Base-by-base conservation (phyloP, 1,284 basidiomycete genomes). In the Trametes sp. region DNA sequence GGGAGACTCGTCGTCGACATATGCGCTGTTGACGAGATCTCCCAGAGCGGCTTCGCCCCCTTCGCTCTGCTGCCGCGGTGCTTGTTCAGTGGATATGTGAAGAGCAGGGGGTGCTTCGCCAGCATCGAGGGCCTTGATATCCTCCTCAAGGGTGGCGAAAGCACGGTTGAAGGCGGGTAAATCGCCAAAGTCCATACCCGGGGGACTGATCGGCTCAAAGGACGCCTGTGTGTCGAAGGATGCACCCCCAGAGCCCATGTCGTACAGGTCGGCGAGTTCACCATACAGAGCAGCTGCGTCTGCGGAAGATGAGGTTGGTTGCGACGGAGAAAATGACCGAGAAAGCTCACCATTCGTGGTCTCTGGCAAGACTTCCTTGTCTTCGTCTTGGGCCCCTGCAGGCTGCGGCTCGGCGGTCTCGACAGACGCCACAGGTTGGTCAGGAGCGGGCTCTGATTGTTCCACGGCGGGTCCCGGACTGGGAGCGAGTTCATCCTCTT, bases 251-350 rank as follows among this genome's bases (percentile, higher is more conserved):
- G 24, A 66, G 54, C n/a, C 74, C 72, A 67, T 48, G 24, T 62
- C 69, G 55, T 74, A 74, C 31, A 73, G 64, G 19, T 75, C 76
- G 19, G 72, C 72, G 19, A 69, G 57, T 16, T 58, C 61, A 0
- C 50, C 24, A 8, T 62, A 65, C 16, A 62, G 19, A 13, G 28
- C 45, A 19, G 48, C 19, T 2, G 53, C n/a, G n/a, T 35, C 61
- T 42, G 36, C 23, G n/a, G 9, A 14, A 21, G 1, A 14, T 38
- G 13, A 52, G 53, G n/a, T 19, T n/a, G 45, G 23, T 1, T 26
- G 13, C 29, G 11, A 28, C 19, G 14, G 4, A 9, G 6, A 16
- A n/a, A 4, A 33, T 31, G 21, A 3, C 24, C 9, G 36, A 33
- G 31, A 19, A 21, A 4, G 4, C 14, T 51, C 38, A 59, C 58